These are phyloP conservation scores for Penicillium steckii DNA, from an alignment of 495 filamentous ascomycete genomes.

Conservation along the genomic window DNA sequence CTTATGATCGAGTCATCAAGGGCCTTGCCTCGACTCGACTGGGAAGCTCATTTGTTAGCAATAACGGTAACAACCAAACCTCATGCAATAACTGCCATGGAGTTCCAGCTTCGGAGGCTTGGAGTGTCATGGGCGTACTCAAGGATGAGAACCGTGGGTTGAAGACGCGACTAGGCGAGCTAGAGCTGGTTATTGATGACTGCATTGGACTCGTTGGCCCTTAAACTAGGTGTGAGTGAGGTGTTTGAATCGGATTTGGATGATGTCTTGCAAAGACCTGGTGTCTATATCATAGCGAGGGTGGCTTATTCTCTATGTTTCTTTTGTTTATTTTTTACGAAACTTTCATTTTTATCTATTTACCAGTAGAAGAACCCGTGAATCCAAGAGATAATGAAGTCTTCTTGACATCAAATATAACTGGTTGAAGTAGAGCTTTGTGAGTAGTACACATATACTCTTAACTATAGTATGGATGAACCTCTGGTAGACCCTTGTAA, in stretches of 20 bases:
- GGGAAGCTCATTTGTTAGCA: slow-evolving; percentile 32
- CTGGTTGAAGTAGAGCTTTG: neutral
- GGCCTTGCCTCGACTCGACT: slow-evolving; percentile 37
- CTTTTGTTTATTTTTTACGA: neutral
- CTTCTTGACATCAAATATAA: neutral
- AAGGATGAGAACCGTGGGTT: slow-evolving; percentile 71
- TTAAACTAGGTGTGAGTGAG: slow-evolving; percentile 12
- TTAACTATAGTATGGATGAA: no score
- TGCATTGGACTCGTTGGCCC: slow-evolving; percentile 63
- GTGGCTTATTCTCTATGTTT: neutral
- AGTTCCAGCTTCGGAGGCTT: slow-evolving; percentile 61
- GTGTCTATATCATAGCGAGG: slow-evolving; percentile 14
- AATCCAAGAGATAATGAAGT: neutral
- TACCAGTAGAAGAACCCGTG: neutral
- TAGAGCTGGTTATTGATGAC: slow-evolving; percentile 69
- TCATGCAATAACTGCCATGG: slow-evolving; percentile 62
- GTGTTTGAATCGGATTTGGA: no score
- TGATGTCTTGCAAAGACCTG: slow-evolving; percentile 10
- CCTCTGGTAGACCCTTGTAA: slow-evolving; percentile 17
- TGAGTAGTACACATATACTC: neutral
- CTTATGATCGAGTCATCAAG: slow-evolving; percentile 44
- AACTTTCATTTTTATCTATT: neutral
- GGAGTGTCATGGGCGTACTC: slow-evolving; percentile 68
- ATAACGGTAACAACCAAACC: slow-evolving; percentile 17
- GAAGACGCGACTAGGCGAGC: slow-evolving; percentile 63